Conservation (phyloP, 176 grass and related monocot genomes). For the Aegilops umbellulata region DNA sequence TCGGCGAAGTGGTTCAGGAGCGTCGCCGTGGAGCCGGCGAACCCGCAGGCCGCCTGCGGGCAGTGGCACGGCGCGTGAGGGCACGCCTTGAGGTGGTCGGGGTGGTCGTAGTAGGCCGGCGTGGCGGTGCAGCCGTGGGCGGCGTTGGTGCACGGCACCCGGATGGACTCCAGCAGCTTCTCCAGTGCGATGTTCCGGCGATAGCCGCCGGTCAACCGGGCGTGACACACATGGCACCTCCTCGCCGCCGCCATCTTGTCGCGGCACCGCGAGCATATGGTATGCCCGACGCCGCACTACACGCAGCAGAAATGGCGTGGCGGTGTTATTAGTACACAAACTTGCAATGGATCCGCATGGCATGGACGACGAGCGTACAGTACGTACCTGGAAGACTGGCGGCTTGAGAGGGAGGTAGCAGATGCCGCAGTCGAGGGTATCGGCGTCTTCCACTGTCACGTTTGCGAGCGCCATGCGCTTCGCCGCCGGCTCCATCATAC, state of each 20-base stretch:
- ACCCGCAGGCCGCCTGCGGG: neutral
- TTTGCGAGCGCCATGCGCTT: neutral
- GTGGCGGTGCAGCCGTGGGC: neutral
- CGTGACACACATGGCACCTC: neutral
- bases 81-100: neutral
- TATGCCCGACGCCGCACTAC: slow-evolving; percentile 3
- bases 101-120: neutral
- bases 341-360: neutral
- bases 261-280: neutral
- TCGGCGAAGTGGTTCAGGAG: neutral
- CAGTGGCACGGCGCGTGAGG: neutral
- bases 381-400: neutral
- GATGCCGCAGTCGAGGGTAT: neutral
- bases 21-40: neutral
- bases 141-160: neutral
- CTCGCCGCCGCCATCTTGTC: neutral
- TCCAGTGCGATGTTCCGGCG: neutral
- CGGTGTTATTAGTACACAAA: neutral
- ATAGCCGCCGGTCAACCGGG: neutral
- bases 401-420: neutral
- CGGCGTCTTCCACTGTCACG: neutral
- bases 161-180: neutral
- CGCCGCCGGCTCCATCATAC: neutral
- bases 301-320: neutral
- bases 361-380: too few relatives aligned